A percentile compares a stretch with the other conserved stretches of the same genome.
These are phyloP conservation scores for Rhodotorula kratochvilovae DNA, from an alignment of 768 basidiomycete species.

Conservation along the genomic window DNA sequence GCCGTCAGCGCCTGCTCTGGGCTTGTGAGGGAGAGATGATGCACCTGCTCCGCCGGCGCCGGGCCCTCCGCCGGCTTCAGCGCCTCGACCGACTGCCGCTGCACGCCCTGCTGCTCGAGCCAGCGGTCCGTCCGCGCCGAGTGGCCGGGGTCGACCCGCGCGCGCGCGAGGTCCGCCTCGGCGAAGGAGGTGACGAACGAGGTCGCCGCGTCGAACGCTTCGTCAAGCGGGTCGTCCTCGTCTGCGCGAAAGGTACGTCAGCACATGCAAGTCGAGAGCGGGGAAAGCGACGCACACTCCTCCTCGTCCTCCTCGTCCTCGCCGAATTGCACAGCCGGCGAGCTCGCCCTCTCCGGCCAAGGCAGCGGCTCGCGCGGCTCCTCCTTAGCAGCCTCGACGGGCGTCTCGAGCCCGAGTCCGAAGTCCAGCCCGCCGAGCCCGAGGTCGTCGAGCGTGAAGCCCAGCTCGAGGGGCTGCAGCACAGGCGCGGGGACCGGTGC, in stretches of 20 bases:
- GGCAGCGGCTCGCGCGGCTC: background rate
- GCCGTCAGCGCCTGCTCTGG: too few species aligned
- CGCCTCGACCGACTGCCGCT: background rate
- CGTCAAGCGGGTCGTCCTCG: background rate
- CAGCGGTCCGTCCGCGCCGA: slow-evolving; percentile 24
- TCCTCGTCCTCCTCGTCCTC: background rate
- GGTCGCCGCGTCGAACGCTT: slow-evolving; percentile 12
- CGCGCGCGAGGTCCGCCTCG: slow-evolving; percentile 2
- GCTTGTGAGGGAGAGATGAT: too few species aligned
- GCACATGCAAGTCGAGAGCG: background rate
- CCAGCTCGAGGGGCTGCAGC: slow-evolving; percentile 7
- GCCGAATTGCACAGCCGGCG: background rate
- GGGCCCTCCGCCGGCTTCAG: background rate
- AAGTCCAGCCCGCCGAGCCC: background rate
- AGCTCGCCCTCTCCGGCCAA: background rate
- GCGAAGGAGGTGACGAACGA: slow-evolving; percentile 21
- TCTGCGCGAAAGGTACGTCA: background rate
- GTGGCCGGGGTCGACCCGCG: slow-evolving; percentile 17
- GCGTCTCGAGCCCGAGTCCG: background rate
- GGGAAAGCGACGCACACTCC: background rate
- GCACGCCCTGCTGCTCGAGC: slow-evolving; percentile 6
- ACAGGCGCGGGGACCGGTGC: background rate
- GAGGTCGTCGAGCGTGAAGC: slow-evolving; percentile 7
- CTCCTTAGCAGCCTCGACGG: too few species aligned
- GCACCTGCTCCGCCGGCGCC: background rate